Conservation (phyloP, 1,284 basidiomycete genomes). For the Apiotrichum siamense region DNA sequence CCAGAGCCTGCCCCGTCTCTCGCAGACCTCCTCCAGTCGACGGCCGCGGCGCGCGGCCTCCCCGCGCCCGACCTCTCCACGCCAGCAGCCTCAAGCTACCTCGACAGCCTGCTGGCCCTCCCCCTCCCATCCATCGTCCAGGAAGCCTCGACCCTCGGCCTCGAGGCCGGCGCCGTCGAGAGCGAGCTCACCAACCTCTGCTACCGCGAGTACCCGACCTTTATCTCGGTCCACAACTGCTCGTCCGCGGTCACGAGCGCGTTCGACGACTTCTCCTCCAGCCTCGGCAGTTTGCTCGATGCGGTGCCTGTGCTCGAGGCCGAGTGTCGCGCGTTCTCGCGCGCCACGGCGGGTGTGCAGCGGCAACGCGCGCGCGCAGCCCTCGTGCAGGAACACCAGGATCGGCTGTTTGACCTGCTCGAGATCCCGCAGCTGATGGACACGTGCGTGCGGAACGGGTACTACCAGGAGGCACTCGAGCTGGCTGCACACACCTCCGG, state of each 20-base stretch:
- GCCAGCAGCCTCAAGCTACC: constrained; percentile 26
- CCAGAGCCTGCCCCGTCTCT: constrained; percentile 24
- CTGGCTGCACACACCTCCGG: constrained; percentile 61
- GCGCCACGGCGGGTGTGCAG: constrained; percentile 56
- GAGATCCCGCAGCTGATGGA: constrained; percentile 84
- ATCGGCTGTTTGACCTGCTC: constrained; percentile 81
- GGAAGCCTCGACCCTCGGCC: constrained; percentile 66
- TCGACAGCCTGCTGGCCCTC: constrained; percentile 58
- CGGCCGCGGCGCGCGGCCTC: constrained; percentile 8
- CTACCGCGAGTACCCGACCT: constrained; percentile 79
- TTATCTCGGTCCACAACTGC: constrained; percentile 66
- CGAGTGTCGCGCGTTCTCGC: constrained; percentile 60
- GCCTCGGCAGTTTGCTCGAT: constrained; percentile 61
- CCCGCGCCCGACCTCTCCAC: constrained; percentile 19
- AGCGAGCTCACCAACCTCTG: constrained; percentile 81
- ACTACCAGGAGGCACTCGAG: constrained; percentile 83
- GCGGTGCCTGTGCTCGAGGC: constrained; percentile 65
- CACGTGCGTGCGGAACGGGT: constrained; percentile 82
- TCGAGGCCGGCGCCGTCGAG: constrained; percentile 73
- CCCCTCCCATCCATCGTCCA: constrained; percentile 60
- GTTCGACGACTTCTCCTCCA: constrained; percentile 58
- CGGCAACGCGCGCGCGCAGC: constrained; percentile 64
- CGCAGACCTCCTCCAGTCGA: constrained; percentile 28
- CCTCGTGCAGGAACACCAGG: constrained; percentile 79
- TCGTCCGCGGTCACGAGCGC: constrained; percentile 58